phyloP scores from a whole-genome alignment of 164 flowering plant species.

The Stephania cephalantha region DNA sequence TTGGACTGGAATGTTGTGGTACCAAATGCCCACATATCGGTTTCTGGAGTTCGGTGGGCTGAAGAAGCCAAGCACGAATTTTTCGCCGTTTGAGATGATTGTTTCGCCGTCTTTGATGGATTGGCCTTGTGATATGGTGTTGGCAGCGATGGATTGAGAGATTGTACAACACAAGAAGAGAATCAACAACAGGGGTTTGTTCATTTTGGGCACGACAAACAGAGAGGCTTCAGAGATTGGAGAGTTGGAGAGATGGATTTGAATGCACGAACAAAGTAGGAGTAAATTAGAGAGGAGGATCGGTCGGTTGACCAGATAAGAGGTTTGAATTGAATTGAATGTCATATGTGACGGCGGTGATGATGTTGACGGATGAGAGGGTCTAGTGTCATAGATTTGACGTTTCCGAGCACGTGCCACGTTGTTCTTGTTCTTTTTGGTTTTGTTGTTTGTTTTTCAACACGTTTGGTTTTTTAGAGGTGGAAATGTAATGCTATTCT shows the following conservation, averaged over 20 bases:
- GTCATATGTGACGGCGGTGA: not conserved
- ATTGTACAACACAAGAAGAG: slow-evolving; percentile 8
- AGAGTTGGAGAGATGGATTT: not conserved
- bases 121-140: slow-evolving; percentile 21
- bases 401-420: too few relatives aligned
- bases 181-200: slow-evolving; percentile 1
- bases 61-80: slow-evolving; percentile 51
- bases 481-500: too few relatives aligned
- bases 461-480: too few relatives aligned
- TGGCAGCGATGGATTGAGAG: slow-evolving; percentile 15
- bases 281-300: not conserved
- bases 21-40: slow-evolving; percentile 61
- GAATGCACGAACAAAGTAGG: not conserved
- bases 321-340: not conserved
- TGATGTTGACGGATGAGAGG: not conserved
- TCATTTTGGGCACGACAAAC: not conserved
- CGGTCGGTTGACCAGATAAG: not conserved
- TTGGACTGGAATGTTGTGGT: slow-evolving; percentile 16
- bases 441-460: too few relatives aligned
- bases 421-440: too few relatives aligned
- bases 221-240: not conserved
- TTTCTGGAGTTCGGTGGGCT: slow-evolving; percentile 34
- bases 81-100: slow-evolving; percentile 18
- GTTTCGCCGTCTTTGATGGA: slow-evolving; percentile 30
- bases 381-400: too few relatives aligned